phyloP scores from a whole-genome alignment of 805 yeast genomes.

The Hanseniaspora nectarophila region DNA sequence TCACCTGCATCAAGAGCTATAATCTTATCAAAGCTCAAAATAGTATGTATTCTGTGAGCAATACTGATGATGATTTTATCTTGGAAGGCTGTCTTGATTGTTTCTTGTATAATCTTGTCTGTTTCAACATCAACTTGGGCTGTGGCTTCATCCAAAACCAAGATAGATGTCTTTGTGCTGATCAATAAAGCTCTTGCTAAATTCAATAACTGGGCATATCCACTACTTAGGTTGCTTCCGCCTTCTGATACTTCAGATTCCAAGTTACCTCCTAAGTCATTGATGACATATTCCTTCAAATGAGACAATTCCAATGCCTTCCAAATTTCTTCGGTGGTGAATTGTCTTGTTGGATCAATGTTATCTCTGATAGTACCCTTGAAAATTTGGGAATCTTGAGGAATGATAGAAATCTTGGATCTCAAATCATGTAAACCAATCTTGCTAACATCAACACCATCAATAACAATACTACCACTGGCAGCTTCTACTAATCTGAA shows the following conservation, averaged over 20 bases:
- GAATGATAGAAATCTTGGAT: conserved; percentile 68
- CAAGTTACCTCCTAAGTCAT: conserved; percentile 45
- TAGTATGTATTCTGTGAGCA: conserved; percentile 75
- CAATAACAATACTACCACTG: conserved; percentile 59
- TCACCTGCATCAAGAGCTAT: conserved; percentile 65
- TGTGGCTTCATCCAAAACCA: conserved; percentile 75
- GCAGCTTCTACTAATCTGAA: conserved; percentile 76
- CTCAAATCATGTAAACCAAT: conserved; percentile 73
- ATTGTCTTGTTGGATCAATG: conserved; percentile 65
- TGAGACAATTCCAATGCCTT: conserved; percentile 66
- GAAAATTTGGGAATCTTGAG: conserved; percentile 87
- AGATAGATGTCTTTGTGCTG: conserved; percentile 38
- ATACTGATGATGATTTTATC: conserved; percentile 71
- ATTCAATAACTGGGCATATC: conserved; percentile 72
- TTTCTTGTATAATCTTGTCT: conserved; percentile 62
- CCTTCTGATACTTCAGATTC: conserved; percentile 51
- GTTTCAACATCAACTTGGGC: conserved; percentile 85
- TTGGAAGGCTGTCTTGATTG: conserved; percentile 62
- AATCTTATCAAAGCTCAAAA: conserved; percentile 68
- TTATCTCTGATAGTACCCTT: conserved; percentile 78
- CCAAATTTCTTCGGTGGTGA: conserved; percentile 75
- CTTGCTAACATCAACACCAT: conserved; percentile 49
- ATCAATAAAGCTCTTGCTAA: conserved; percentile 65
- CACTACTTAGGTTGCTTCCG: conserved; percentile 61
- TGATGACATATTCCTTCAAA: conserved; percentile 50